phyloP scores from a whole-genome alignment of 257 asterid genomes.

The Solanum megistacrolobum region DNA sequence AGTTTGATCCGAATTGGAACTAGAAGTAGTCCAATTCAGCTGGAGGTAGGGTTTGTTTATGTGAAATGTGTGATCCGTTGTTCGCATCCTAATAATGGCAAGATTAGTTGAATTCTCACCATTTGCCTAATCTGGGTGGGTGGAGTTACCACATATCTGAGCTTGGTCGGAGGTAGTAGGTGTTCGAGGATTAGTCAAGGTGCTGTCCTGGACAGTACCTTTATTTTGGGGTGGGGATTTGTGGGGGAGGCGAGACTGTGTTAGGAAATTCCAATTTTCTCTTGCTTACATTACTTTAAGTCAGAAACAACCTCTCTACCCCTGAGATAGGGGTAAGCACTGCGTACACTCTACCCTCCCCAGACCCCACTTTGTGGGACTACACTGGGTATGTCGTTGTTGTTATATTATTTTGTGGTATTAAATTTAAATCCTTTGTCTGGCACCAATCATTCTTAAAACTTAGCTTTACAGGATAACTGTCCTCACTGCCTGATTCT shows the following conservation, averaged over 20 bases:
- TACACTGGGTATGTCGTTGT: not conserved
- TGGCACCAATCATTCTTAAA: not conserved
- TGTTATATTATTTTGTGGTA: not conserved
- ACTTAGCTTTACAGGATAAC: not conserved
- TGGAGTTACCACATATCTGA: not conserved
- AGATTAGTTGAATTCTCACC: not conserved
- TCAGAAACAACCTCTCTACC: not conserved
- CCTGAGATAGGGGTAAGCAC: not conserved
- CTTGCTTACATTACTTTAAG: not conserved
- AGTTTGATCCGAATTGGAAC: not conserved
- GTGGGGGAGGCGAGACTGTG: not conserved
- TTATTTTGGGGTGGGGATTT: not conserved
- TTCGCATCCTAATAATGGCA: not conserved
- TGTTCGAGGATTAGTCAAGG: not conserved
- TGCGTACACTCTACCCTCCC: not conserved
- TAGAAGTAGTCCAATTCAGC: not conserved
- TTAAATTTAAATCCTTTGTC: not conserved
- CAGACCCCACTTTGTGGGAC: not conserved
- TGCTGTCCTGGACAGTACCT: not conserved
- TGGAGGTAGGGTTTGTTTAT: not conserved
- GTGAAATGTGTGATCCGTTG: not conserved
- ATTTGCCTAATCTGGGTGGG: not conserved
- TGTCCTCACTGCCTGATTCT: not conserved
- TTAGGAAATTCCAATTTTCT: not conserved
- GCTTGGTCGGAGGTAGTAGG: not conserved